Percentiles rank a stretch among this genome's conserved stretches.
These are phyloP conservation scores for Penicillium subrubescens DNA, from an alignment of 495 filamentous ascomycete species.

Conservation along the genomic window DNA sequence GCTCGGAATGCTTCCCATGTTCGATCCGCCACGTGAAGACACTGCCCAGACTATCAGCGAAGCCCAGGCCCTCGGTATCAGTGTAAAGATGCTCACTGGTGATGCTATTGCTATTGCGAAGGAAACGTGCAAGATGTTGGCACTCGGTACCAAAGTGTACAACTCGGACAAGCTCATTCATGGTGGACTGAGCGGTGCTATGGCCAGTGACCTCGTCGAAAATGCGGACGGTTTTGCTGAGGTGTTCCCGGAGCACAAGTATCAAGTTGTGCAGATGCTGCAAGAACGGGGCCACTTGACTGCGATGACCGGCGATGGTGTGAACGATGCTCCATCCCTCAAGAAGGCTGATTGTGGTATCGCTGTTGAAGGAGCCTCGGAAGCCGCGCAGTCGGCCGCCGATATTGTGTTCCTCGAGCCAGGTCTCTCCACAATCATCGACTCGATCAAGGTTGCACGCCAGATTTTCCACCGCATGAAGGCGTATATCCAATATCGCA, in stretches of 20 bases:
- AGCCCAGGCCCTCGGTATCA: conserved; percentile 70
- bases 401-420: conserved; percentile 78
- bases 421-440: conserved; percentile 72
- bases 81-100: conserved; percentile 76
- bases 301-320: conserved; percentile 98
- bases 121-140: conserved; percentile 77
- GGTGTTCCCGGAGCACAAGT: conserved; percentile 98
- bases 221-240: conserved; percentile 77
- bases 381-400: conserved; percentile 72
- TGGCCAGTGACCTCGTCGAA: conserved; percentile 70
- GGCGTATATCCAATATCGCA: conserved; percentile 77
- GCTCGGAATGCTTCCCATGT: conserved; percentile 74
- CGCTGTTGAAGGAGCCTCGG: conserved; percentile 72
- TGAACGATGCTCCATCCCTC: conserved; percentile 93
- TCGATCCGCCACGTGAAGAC: conserved; percentile 74
- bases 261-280: conserved; percentile 94
- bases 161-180: conserved; percentile 72
- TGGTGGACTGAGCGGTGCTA: conserved; percentile 67
- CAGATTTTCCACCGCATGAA: conserved; percentile 83
- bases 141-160: conserved; percentile 74
- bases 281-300: conserved; percentile 96
- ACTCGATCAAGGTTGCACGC: conserved; percentile 73
- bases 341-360: conserved; percentile 89
- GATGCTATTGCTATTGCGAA: conserved; percentile 77
- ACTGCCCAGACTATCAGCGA: conserved; percentile 75